Evolutionary conservation across 2,329 filamentous ascomycete species (phyloP).

Genomic region (Ceratocystis harringtonii): DNA sequence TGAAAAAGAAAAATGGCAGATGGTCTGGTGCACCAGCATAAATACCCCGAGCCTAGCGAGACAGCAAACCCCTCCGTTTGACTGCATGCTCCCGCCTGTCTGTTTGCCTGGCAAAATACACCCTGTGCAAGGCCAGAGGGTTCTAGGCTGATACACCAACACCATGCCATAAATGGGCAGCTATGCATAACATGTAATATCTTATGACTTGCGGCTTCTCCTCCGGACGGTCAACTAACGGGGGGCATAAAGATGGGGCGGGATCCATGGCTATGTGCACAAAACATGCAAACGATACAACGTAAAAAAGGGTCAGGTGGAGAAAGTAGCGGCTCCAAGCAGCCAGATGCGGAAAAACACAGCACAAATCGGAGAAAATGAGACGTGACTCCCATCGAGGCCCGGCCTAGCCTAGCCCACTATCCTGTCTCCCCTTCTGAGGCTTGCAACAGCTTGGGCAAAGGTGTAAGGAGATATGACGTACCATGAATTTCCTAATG

Average conservation of each 20-base stretch:
- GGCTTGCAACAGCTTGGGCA: background rate
- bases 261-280: background rate
- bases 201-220: background rate
- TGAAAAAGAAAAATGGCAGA: background rate
- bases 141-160: background rate
- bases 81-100: background rate
- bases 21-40: background rate
- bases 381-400: background rate
- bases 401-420: background rate
- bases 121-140: background rate
- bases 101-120: background rate
- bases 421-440: background rate
- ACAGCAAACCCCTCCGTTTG: background rate
- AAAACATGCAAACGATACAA: background rate
- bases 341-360: background rate
- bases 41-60: background rate
- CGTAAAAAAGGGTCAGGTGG: background rate
- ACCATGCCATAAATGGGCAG: conserved; percentile 10
- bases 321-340: background rate
- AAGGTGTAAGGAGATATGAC: conserved; percentile 22
- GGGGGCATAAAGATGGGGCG: background rate
- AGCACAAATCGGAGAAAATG: background rate
- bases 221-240: background rate
- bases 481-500: conserved; percentile 88
- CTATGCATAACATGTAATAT: background rate